These are phyloP conservation scores for Chlorella variabilis DNA, from an alignment of 163 green algal species.

Conservation along the genomic window DNA sequence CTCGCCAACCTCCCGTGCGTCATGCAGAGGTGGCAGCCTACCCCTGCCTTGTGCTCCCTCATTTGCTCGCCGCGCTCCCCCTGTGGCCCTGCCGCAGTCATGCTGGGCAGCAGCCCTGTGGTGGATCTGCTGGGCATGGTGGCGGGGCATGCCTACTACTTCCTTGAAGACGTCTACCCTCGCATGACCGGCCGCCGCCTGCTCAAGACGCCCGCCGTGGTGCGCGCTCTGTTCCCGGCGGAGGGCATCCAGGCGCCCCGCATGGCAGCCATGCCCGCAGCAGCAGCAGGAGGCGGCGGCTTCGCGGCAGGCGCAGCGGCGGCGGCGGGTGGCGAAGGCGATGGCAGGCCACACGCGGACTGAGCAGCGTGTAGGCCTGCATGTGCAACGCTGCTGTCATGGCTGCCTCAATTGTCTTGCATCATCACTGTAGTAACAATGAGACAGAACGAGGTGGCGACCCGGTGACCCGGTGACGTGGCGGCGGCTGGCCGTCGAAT, in stretches of 20 bases:
- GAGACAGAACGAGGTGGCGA: too few relatives aligned
- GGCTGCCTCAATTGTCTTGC: too few relatives aligned
- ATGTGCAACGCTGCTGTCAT: neutral
- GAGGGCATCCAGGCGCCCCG: constrained; percentile 11
- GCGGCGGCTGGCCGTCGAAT: too few relatives aligned
- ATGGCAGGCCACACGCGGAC: neutral
- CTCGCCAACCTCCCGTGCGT: too few relatives aligned
- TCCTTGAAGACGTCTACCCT: constrained; percentile 98
- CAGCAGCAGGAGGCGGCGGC: neutral
- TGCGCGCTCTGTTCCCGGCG: constrained; percentile 80
- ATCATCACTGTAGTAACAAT: too few relatives aligned
- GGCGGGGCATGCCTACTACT: constrained; percentile 98
- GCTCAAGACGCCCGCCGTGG: constrained; percentile 83
- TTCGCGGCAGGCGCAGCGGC: neutral
- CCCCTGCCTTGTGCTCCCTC: too few relatives aligned
- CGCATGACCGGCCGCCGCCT: constrained; percentile 78
- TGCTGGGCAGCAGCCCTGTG: constrained; percentile 88
- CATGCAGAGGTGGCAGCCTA: too few relatives aligned
- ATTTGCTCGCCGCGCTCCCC: too few relatives aligned
- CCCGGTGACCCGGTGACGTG: too few relatives aligned
- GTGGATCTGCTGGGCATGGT: constrained; percentile 96
- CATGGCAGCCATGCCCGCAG: neutral
- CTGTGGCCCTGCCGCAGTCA: constrained; percentile 32
- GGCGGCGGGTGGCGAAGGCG: neutral
- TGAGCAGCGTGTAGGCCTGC: neutral